A percentile compares a stretch with the other conserved stretches of the same genome.
Evolutionary conservation across 2,329 filamentous ascomycete species (phyloP).

Genomic region (Dothiorella sarmentorum): DNA sequence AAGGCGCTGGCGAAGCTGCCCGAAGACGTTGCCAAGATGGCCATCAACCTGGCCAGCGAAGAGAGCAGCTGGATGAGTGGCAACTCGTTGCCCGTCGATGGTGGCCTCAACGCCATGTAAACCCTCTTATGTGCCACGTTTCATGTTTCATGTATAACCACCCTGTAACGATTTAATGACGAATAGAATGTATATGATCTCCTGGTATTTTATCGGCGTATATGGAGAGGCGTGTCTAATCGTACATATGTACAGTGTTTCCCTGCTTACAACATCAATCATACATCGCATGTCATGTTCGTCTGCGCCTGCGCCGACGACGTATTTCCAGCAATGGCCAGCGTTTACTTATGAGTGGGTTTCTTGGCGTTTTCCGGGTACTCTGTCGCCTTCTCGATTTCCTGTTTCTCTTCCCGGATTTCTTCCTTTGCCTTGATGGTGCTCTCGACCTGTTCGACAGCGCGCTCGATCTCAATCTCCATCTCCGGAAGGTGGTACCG

Average conservation of each 20-base stretch:
- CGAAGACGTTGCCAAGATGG: conserved; percentile 36
- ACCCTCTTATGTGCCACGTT: background rate
- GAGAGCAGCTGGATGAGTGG: conserved; percentile 45
- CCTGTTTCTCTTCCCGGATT: conserved; percentile 35
- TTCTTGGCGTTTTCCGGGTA: conserved; percentile 9
- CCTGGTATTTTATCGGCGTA: conserved; percentile 3
- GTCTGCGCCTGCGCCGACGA: conserved; percentile 3
- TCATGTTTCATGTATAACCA: conserved; percentile 22
- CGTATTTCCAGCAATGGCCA: background rate
- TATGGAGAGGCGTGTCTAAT: background rate
- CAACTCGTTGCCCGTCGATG: conserved; percentile 40
- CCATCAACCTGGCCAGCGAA: conserved; percentile 47
- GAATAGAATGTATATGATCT: conserved; percentile 12
- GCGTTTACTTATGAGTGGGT: background rate
- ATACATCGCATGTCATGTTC: background rate
- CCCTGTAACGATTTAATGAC: conserved; percentile 12
- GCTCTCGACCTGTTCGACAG: conserved; percentile 50
- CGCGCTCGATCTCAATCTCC: conserved; percentile 53
- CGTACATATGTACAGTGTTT: conserved; percentile 9
- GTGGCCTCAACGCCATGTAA: conserved; percentile 32
- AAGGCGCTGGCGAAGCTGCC: conserved; percentile 17
- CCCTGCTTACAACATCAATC: conserved; percentile 11
- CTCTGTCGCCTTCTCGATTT: conserved; percentile 34
- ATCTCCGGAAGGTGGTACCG: conserved; percentile 48
- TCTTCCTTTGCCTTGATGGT: conserved; percentile 40